Conservation (phyloP, 768 basidiomycete genomes). For the Rhodotorula diobovata region DNA sequence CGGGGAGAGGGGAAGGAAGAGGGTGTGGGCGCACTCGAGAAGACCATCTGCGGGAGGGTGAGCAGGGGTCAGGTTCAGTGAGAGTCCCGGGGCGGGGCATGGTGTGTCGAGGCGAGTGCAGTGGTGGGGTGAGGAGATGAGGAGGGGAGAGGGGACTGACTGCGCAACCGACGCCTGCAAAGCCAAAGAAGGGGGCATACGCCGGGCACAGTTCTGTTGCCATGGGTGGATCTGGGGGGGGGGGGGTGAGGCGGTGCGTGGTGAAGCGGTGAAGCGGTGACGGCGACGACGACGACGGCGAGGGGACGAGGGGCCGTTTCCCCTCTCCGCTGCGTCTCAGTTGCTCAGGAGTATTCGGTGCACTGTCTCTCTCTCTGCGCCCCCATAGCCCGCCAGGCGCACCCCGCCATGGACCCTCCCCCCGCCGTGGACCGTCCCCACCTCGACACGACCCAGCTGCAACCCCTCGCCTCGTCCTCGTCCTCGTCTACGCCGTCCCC, state of each 20-base stretch:
- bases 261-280: neutral
- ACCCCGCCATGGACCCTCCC: no score
- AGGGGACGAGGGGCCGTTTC: neutral
- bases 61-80: neutral
- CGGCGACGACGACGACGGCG: no score
- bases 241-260: no score
- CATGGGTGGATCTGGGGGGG: no score
- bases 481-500: no score
- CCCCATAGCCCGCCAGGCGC: no score
- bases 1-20: conserved; percentile 15
- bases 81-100: neutral
- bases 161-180: conserved; percentile 89
- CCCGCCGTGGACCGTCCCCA: no score
- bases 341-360: no score
- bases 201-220: conserved; percentile 45
- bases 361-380: no score
- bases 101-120: neutral
- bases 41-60: conserved; percentile 68
- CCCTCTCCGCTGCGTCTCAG: no score
- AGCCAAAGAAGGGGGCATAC: conserved; percentile 96
- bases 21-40: conserved; percentile 66
- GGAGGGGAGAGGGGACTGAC: conserved; percentile 53
- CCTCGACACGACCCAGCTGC: no score
- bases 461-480: no score
- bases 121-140: conserved; percentile 4